Evolutionary conservation across 1,139 yeast species (phyloP).

Genomic region (Nakaseomyces glabratus): DNA sequence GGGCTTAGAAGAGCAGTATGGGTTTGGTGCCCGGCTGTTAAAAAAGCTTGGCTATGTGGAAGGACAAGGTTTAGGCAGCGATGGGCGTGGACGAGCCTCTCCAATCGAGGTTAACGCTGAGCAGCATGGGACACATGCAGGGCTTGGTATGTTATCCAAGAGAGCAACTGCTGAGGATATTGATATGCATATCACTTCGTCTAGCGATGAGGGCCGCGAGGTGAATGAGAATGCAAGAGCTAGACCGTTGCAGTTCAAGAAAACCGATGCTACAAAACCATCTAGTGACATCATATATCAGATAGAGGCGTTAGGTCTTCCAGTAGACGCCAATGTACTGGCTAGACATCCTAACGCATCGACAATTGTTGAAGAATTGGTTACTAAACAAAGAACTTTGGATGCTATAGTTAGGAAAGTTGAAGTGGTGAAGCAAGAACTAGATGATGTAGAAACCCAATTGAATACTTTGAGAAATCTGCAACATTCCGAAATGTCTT

Average conservation of each 20-base stretch:
- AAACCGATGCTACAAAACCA: too few relatives aligned
- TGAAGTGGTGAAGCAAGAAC: background rate
- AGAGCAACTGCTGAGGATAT: constrained; percentile 10
- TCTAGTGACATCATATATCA: too few relatives aligned
- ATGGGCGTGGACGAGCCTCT: constrained; percentile 60
- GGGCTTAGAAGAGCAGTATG: constrained; percentile 39
- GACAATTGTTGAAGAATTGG: background rate
- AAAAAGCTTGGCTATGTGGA: constrained; percentile 78
- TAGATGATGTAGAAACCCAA: constrained; percentile 1
- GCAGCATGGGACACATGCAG: constrained; percentile 48
- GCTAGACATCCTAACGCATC: background rate
- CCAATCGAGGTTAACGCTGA: constrained; percentile 68
- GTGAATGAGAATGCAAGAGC: too few relatives aligned
- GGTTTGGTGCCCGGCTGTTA: constrained; percentile 77
- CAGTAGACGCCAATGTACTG: background rate
- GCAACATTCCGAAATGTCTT: background rate
- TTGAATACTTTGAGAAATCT: background rate
- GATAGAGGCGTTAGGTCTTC: background rate
- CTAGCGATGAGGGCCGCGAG: constrained; percentile 1
- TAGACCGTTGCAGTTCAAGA: too few relatives aligned
- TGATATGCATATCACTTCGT: constrained; percentile 7
- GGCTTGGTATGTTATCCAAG: constrained; percentile 49
- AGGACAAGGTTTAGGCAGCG: constrained; percentile 75
- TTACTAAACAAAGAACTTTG: background rate
- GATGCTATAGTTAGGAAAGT: background rate